phyloP scores from a whole-genome alignment of 371 early-diverging fungal genomes.

The Parasitella parasitica region DNA sequence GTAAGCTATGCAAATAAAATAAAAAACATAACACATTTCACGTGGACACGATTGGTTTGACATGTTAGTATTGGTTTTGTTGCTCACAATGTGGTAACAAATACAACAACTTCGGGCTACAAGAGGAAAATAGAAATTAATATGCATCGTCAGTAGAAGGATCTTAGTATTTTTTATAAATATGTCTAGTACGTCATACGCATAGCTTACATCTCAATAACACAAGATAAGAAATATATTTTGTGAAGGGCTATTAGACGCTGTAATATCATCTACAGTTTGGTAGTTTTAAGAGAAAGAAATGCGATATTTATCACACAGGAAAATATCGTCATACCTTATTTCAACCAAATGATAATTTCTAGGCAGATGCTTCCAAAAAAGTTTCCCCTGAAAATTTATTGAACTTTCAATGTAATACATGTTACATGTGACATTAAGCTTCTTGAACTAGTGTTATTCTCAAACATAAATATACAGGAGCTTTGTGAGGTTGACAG shows the following conservation, averaged over 20 bases:
- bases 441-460: background rate
- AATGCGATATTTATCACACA: too few species aligned
- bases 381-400: background rate
- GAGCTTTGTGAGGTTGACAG: background rate
- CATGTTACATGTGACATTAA: constrained; percentile 2
- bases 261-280: too few species aligned
- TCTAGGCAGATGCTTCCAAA: background rate
- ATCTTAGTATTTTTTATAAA: too few species aligned
- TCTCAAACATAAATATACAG: background rate
- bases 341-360: background rate
- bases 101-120: too few species aligned
- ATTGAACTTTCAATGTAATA: background rate
- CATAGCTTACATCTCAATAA: too few species aligned
- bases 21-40: background rate
- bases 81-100: too few species aligned
- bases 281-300: too few species aligned
- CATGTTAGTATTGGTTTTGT: background rate
- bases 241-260: too few species aligned
- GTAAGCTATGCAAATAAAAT: background rate
- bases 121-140: too few species aligned
- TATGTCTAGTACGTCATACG: too few species aligned
- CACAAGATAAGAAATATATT: too few species aligned
- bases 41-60: background rate
- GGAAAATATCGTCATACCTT: background rate
- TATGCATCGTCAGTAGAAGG: too few species aligned